Percentiles rank a stretch among this genome's conserved stretches.
These are phyloP conservation scores for Botrytis paeoniae DNA, from an alignment of 2,329 filamentous ascomycete species.

Conservation along the genomic window DNA sequence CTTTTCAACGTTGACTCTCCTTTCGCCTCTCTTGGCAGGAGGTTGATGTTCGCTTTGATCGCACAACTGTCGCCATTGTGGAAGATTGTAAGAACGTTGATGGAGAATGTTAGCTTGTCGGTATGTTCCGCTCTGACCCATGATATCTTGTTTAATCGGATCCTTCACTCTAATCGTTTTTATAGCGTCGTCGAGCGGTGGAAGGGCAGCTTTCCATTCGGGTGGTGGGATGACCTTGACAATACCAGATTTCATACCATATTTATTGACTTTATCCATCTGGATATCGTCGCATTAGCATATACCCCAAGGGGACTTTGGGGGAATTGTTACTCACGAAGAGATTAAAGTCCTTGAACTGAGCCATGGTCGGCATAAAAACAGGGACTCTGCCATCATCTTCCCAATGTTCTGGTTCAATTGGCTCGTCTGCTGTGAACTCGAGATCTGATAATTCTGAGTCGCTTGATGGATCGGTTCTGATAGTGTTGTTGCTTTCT, in stretches of 20 bases:
- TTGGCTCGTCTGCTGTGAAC: slow-evolving; percentile 56
- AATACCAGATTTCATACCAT: slow-evolving; percentile 97
- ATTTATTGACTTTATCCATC: slow-evolving; percentile 80
- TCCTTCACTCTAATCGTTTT: slow-evolving; percentile 94
- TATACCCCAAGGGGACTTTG: background rate
- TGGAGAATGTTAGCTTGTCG: slow-evolving; percentile 97
- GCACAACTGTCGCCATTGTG: slow-evolving; percentile 91
- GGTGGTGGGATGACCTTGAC: slow-evolving; percentile 91
- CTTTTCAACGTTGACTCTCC: slow-evolving; percentile 51
- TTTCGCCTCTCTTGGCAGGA: slow-evolving; percentile 82
- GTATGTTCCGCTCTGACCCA: slow-evolving; percentile 91
- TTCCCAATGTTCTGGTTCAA: slow-evolving; percentile 78
- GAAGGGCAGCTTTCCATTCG: slow-evolving; percentile 85
- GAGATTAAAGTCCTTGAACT: slow-evolving; percentile 89
- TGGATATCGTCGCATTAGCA: slow-evolving; percentile 37
- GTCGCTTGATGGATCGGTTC: slow-evolving; percentile 54
- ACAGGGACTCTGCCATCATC: slow-evolving; percentile 78
- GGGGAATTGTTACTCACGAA: slow-evolving; percentile 61
- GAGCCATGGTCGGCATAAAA: slow-evolving; percentile 91
- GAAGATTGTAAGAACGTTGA: slow-evolving; percentile 91
- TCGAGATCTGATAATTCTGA: slow-evolving; percentile 67
- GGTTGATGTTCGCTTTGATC: slow-evolving; percentile 96
- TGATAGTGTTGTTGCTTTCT: slow-evolving; percentile 59
- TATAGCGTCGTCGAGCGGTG: slow-evolving; percentile 76
- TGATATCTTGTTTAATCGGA: slow-evolving; percentile 97